phyloP scores from a whole-genome alignment of 2,329 filamentous ascomycete species.

The Penicillium expansum region DNA sequence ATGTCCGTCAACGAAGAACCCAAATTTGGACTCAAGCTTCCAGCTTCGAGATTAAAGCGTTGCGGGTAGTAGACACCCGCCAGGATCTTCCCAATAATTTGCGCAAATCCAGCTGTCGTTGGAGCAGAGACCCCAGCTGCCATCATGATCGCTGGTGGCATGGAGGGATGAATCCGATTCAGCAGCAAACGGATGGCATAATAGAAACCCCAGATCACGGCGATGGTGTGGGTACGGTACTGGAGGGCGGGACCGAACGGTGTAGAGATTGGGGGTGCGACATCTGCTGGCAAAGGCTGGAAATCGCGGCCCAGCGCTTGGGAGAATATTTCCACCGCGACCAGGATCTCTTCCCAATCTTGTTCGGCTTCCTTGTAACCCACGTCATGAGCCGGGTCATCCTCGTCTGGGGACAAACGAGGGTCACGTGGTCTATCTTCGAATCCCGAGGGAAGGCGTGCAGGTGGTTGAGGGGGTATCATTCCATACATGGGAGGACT shows the following conservation, averaged over 20 bases:
- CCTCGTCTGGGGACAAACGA: conserved; percentile 27
- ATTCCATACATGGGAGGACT: conserved; percentile 49
- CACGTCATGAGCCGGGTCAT: conserved; percentile 60
- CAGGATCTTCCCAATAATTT: conserved; percentile 74
- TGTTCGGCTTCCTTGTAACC: conserved; percentile 66
- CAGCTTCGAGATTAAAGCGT: conserved; percentile 33
- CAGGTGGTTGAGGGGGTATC: conserved; percentile 44
- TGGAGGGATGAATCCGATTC: conserved; percentile 77
- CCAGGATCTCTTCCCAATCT: conserved; percentile 66
- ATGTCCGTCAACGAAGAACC: conserved; percentile 80
- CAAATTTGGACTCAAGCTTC: conserved; percentile 69
- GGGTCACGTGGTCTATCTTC: conserved; percentile 42
- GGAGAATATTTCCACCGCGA: conserved; percentile 46
- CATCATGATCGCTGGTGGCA: conserved; percentile 87
- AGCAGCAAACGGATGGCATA: conserved; percentile 81
- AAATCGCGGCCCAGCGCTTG: conserved; percentile 70
- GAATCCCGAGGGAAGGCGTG: conserved; percentile 52
- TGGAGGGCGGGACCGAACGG: conserved; percentile 80
- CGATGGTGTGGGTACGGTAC: conserved; percentile 84
- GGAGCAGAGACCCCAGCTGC: conserved; percentile 75
- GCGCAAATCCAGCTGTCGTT: conserved; percentile 68
- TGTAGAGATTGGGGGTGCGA: conserved; percentile 58
- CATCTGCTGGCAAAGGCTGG: conserved; percentile 68
- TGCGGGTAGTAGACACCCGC: conserved; percentile 61
- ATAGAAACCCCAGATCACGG: conserved; percentile 81